A percentile compares a stretch with the other conserved stretches of the same genome.
These are phyloP conservation scores for Spathaspora boniae DNA, from an alignment of 805 yeast species.

Conservation along the genomic window DNA sequence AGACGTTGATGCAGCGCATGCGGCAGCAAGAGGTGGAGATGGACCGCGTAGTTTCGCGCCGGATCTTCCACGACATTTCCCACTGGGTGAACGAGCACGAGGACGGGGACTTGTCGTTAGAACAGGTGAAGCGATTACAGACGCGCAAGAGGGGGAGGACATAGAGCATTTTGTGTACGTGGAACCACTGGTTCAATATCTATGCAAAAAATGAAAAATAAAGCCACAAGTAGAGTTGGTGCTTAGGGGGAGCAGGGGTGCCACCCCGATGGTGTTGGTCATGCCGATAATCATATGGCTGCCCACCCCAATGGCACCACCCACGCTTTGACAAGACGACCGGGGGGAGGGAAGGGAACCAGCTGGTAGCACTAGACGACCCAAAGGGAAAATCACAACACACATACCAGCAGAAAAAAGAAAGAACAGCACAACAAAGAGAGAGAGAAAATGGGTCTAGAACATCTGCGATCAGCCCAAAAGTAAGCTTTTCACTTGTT, in stretches of 20 bases:
- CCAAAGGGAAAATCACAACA: background rate
- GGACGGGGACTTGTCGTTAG: slow-evolving; percentile 28
- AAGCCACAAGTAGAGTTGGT: background rate
- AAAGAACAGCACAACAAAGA: background rate
- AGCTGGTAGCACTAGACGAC: background rate
- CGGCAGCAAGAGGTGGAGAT: slow-evolving; percentile 56
- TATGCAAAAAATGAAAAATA: background rate
- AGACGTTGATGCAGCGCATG: slow-evolving; percentile 56
- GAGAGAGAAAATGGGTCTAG: background rate
- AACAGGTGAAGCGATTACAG: background rate
- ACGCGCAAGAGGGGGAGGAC: background rate
- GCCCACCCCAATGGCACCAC: background rate
- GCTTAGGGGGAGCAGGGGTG: background rate
- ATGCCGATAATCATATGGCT: background rate
- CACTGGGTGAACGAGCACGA: slow-evolving; percentile 56
- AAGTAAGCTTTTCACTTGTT: slow-evolving; percentile 1
- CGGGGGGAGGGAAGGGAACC: background rate
- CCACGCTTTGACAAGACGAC: background rate
- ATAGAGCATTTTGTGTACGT: background rate
- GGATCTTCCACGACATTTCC: slow-evolving; percentile 59
- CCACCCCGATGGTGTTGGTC: background rate
- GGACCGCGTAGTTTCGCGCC: slow-evolving; percentile 53
- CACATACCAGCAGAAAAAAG: background rate
- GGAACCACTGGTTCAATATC: background rate
- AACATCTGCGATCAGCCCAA: background rate